phyloP scores from a whole-genome alignment of 306 rosid genomes.

The Pterocarpus macrocarpus region DNA sequence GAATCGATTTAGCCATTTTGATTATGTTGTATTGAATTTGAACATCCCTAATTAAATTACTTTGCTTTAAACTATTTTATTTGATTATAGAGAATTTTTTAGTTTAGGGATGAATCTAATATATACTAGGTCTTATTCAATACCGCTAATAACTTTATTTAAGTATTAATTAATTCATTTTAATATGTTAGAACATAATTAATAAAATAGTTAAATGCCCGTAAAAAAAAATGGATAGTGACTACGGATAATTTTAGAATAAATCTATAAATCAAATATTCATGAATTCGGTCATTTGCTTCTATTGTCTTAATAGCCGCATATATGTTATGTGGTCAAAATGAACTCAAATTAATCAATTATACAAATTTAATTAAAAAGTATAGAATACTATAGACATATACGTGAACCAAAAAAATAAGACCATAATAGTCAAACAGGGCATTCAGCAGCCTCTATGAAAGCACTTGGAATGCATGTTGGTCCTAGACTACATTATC shows the following conservation, averaged over 20 bases:
- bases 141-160: neutral
- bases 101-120: neutral
- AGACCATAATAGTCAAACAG: too few relatives aligned
- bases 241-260: too few relatives aligned
- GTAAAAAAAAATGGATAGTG: too few relatives aligned
- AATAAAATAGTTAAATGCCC: too few relatives aligned
- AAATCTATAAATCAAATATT: neutral
- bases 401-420: neutral
- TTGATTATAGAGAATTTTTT: neutral
- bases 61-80: neutral
- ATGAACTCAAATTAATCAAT: neutral
- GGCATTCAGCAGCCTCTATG: too few relatives aligned
- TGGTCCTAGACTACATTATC: slow-evolving; percentile 46
- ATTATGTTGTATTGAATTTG: too few relatives aligned
- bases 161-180: too few relatives aligned
- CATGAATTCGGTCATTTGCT: neutral
- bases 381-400: neutral
- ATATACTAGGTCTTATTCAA: neutral
- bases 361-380: neutral
- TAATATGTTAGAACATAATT: too few relatives aligned
- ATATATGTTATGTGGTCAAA: neutral
- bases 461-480: slow-evolving; percentile 3
- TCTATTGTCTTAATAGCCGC: neutral
- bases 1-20: too few relatives aligned
- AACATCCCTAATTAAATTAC: too few relatives aligned